Base-by-base conservation (phyloP, 2,329 filamentous ascomycete genomes). In the Fusarium sororula region DNA sequence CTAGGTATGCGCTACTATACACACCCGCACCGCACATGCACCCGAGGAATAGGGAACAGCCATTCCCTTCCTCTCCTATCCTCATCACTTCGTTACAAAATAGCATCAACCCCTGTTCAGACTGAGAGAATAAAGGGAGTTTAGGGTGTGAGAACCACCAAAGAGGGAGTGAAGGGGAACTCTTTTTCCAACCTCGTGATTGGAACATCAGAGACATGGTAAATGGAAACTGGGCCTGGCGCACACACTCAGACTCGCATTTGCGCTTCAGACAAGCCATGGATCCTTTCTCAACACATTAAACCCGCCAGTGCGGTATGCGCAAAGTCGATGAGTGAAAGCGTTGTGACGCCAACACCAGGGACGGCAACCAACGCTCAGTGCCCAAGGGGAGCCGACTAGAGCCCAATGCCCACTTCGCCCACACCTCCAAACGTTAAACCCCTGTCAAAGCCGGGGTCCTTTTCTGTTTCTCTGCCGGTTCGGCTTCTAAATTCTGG, bases 331-430 rank as follows among this genome's bases (percentile, higher is more conserved):
- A 79, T 67, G 51, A 69, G 24, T 63, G 70, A 77, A 71, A 73
- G 70, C 73, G 74, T 75, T 73, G 76, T 68, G 70, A 77, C 71
- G 72, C 73, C 71, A 69, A 68, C 73, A 75, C 57, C 73, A 77
- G 65, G 64, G 68, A 68, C 72, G 50, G 60, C 71, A 75, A 64
- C 55, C 55, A 65, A 65, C 66, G 28, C 57, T 74, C 72, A 74
- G 45, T 74, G 72, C 72, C 72, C 72, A 74, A 75, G 72, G 72
- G 72, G 68, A 75, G 68, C 50, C 60, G 63, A 56, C 65, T 62
- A 72, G 65, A 75, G 66, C 73, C 73, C 74, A 77, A 77, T 77
- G 75, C 75, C 75, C 75, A 77, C 76, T 77, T 75, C 58, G 68
- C 69, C 58, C 73, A 75, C 75, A 74, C 74, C 75, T 70, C 68